phyloP scores from a whole-genome alignment of 2,329 filamentous ascomycete genomes.

The Colletotrichum sp. region DNA sequence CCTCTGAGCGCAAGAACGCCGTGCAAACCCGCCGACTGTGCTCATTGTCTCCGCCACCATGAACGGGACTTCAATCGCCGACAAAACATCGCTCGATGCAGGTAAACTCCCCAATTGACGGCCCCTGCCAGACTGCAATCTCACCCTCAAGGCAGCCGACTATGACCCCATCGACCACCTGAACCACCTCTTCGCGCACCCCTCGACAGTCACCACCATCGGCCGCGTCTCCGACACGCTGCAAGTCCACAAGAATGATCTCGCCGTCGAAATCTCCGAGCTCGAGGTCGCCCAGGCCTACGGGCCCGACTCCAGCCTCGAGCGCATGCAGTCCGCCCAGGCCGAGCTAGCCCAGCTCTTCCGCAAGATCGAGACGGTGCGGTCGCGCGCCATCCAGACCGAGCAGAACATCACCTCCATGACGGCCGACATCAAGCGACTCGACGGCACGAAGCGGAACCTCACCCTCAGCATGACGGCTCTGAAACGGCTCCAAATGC shows the following conservation, averaged over 20 bases:
- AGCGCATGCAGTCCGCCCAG: constrained; percentile 91
- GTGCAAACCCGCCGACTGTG: neutral
- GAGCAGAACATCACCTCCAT: constrained; percentile 97
- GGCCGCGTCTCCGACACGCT: constrained; percentile 76
- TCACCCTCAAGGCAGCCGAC: constrained; percentile 55
- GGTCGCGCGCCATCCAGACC: constrained; percentile 86
- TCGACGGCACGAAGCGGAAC: constrained; percentile 96
- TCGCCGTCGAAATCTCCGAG: constrained; percentile 77
- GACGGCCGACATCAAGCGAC: constrained; percentile 97
- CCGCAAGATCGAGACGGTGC: constrained; percentile 92
- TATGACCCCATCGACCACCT: constrained; percentile 94
- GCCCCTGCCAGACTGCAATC: constrained; percentile 5
- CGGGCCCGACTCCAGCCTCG: constrained; percentile 84
- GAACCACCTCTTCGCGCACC: constrained; percentile 91
- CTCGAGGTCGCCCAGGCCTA: constrained; percentile 81
- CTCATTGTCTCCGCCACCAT: constrained; percentile 30
- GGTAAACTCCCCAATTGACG: constrained; percentile 35
- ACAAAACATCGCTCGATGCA: constrained; percentile 47
- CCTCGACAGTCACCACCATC: constrained; percentile 81
- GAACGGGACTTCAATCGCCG: constrained; percentile 40
- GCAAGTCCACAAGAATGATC: constrained; percentile 77
- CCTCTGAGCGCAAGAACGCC: neutral
- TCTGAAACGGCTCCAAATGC: constrained; percentile 95
- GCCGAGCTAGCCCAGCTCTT: constrained; percentile 89
- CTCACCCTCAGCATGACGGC: constrained; percentile 97